A percentile compares a stretch with the other conserved stretches of the same genome.
Conservation (phyloP, 768 basidiomycete species). For the Sporobolomyces phaffii region DNA sequence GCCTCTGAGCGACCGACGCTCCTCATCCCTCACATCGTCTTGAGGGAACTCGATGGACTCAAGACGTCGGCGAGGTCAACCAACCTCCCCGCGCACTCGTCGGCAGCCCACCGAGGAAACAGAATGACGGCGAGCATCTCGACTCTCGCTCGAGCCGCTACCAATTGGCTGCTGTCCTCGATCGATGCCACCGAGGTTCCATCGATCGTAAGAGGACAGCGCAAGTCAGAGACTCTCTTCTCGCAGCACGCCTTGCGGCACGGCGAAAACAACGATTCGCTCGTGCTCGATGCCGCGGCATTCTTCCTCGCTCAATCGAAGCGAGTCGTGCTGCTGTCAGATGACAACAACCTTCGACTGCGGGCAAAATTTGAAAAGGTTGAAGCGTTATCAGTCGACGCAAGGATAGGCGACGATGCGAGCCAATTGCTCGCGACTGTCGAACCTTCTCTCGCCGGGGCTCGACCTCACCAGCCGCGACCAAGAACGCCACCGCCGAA, state of each 20-base stretch:
- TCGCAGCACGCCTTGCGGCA: not conserved
- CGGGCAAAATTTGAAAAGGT: slow-evolving; percentile 29
- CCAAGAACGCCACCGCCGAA: not conserved
- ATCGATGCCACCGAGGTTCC: not conserved
- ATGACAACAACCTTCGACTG: slow-evolving; percentile 30
- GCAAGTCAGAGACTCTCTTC: slow-evolving; percentile 21
- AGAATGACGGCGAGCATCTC: slow-evolving; percentile 18
- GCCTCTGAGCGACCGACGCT: slow-evolving; percentile 1
- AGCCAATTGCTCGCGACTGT: slow-evolving; percentile 1
- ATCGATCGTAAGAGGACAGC: slow-evolving; percentile 13
- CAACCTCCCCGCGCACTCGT: not conserved
- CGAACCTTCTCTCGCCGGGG: not conserved
- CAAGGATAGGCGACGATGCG: not conserved
- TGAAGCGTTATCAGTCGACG: slow-evolving; percentile 1
- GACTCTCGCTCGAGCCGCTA: slow-evolving; percentile 20
- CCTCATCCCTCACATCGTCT: slow-evolving; percentile 34
- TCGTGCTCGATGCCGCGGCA: slow-evolving; percentile 30
- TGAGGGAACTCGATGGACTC: slow-evolving; percentile 34
- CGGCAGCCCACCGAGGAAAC: not conserved
- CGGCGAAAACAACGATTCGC: slow-evolving; percentile 27
- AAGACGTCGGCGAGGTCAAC: slow-evolving; percentile 8
- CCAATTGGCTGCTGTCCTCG: slow-evolving; percentile 18
- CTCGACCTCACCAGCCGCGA: not conserved
- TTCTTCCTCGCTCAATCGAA: not conserved
- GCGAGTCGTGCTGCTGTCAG: slow-evolving; percentile 20